phyloP scores from a whole-genome alignment of 2,329 filamentous ascomycete genomes.

The Ophidiomyces ophidiicola region DNA sequence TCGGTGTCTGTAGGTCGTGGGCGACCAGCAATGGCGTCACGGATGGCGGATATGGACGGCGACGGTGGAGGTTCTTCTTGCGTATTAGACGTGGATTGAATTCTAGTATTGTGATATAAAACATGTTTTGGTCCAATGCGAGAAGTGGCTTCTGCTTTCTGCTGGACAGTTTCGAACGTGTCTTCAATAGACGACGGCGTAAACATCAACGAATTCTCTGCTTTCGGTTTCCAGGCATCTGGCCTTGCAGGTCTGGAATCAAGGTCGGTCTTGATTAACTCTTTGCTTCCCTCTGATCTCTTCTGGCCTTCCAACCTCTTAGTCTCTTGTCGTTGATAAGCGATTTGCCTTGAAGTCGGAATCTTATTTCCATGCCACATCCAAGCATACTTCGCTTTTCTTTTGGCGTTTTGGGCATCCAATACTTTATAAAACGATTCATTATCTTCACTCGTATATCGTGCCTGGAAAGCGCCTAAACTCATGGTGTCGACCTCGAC shows the following conservation, averaged over 20 bases:
- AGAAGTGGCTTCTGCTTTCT: slow-evolving; percentile 58
- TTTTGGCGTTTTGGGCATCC: slow-evolving; percentile 79
- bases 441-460: slow-evolving; percentile 95
- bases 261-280: slow-evolving; percentile 32
- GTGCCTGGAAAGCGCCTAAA: slow-evolving; percentile 73
- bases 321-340: slow-evolving; percentile 41
- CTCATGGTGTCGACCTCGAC: slow-evolving; percentile 62
- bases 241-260: slow-evolving; percentile 65
- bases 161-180: slow-evolving; percentile 46
- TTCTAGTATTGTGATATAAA: slow-evolving; percentile 70
- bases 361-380: slow-evolving; percentile 82
- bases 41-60: slow-evolving; percentile 71
- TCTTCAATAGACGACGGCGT: slow-evolving; percentile 40
- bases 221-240: slow-evolving; percentile 60
- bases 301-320: slow-evolving; percentile 58
- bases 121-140: slow-evolving; percentile 65
- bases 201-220: slow-evolving; percentile 85
- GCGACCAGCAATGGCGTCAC: slow-evolving; percentile 68
- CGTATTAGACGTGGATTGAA: slow-evolving; percentile 41
- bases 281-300: slow-evolving; percentile 48
- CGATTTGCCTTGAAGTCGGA: slow-evolving; percentile 48
- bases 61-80: slow-evolving; percentile 45
- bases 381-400: slow-evolving; percentile 75
- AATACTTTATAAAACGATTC: slow-evolving; percentile 89
- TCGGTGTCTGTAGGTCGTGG: slow-evolving; percentile 53